Evolutionary conservation across 257 asterid genomes (phyloP).

Genomic region (Przewalskia tangutica): DNA sequence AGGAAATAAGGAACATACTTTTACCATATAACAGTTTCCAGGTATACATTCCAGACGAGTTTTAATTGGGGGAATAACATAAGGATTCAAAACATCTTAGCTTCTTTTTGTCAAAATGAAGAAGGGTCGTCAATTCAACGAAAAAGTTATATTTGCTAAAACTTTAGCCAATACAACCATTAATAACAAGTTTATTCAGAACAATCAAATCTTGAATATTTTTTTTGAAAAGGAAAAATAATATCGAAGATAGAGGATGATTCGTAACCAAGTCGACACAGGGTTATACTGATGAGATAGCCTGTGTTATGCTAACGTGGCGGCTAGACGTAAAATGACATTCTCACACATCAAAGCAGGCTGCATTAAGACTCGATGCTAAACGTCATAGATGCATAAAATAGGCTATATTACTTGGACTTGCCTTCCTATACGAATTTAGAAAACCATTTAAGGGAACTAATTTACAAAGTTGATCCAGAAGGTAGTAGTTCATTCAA

Average conservation of each 20-base stretch:
- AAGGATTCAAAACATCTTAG: neutral
- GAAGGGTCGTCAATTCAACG: neutral
- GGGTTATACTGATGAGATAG: neutral
- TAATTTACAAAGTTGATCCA: neutral
- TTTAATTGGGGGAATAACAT: neutral
- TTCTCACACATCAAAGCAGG: neutral
- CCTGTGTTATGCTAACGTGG: neutral
- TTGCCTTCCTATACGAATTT: neutral
- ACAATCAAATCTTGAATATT: neutral
- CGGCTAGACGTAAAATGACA: neutral
- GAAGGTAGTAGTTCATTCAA: neutral
- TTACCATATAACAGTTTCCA: neutral
- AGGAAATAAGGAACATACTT: neutral
- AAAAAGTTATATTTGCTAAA: neutral
- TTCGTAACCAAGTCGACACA: neutral
- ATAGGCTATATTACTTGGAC: neutral
- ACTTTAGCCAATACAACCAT: neutral
- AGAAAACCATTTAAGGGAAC: neutral
- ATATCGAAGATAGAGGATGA: neutral
- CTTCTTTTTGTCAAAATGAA: neutral
- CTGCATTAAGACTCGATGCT: neutral
- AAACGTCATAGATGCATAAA: neutral
- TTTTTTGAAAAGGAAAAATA: neutral
- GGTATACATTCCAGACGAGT: neutral
- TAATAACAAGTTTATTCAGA: neutral